Base-by-base conservation (phyloP, 1,284 basidiomycete genomes). In the Vanrija humicola region DNA sequence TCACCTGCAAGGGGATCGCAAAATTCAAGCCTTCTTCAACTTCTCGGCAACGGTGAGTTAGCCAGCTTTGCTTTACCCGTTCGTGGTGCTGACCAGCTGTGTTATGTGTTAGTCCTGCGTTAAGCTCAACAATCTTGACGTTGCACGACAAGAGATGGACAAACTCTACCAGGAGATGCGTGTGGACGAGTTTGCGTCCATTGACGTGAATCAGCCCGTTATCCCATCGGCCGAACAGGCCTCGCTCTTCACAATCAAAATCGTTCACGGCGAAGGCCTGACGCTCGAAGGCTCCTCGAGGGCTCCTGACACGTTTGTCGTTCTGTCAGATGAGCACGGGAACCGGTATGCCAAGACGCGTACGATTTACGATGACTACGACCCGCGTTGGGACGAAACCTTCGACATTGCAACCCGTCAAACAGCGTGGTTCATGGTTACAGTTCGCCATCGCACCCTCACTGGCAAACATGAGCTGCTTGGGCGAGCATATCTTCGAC, bases 81-180 rank as follows among this genome's bases (percentile, higher is more conserved):
- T 34, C 34, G 34, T 34, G 4, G 7, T 14, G 12, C 34, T 34
- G 34, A 34, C 12, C 34, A 10, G 12, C 12, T 12, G 9, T 14
- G 12, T 3, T 64, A 93, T 12, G 9, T 14, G 12, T 3, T 64
- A 93, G 78, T 93, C 91, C 0, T 98, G 95, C 69, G 90, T 98
- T 68, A 98, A 97, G 78, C 82, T 98, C 46, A 98, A 99, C 80
- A 98, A 98, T 72, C 87, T 98, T 61, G 93, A 96, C 66, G 88
- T 90, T 2, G 93, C 94, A 1, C 84, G 94, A 12, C 84, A 85
- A 55, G 81, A 96, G 51, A 81, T 99, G 52, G 96, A 99, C 73
- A 89, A 88, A 65, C 88, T 98, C 81, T 98, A 98, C 75, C 86
- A 83, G 50, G 88, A 90, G 64, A 86, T 97, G 79, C 83, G 95